These are phyloP conservation scores for Prunus yedoensis DNA, from an alignment of 331 rosid genomes.

Conservation along the genomic window DNA sequence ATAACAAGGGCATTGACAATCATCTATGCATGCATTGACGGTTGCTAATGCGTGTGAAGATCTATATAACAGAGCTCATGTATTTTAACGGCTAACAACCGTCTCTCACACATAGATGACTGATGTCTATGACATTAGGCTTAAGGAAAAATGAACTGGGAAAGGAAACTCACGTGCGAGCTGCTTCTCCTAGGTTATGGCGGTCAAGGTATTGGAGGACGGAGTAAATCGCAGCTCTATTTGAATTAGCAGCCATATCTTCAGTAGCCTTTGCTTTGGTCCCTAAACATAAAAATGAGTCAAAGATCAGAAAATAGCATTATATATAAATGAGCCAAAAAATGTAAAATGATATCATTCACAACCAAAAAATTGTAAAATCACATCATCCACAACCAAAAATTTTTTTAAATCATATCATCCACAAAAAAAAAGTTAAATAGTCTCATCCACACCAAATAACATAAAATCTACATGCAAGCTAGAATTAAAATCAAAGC, in stretches of 20 bases:
- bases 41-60: too few relatives aligned
- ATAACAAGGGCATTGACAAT: not conserved
- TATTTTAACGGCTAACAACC: not conserved
- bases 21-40: not conserved
- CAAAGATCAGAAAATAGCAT: not conserved
- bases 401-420: too few relatives aligned
- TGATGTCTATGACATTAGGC: not conserved
- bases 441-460: not conserved
- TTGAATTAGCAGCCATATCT: not conserved
- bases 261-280: not conserved
- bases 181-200: not conserved
- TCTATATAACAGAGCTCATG: too few relatives aligned
- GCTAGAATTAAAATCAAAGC: not conserved
- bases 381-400: not conserved
- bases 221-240: not conserved
- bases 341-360: too few relatives aligned
- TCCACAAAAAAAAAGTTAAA: too few relatives aligned
- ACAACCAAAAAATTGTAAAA: not conserved
- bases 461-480: not conserved
- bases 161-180: constrained; percentile 16
- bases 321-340: too few relatives aligned
- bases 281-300: not conserved
- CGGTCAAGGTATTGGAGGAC: constrained; percentile 6
- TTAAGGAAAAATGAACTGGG: not conserved
- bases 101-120: not conserved